phyloP scores from a whole-genome alignment of 1,284 basidiomycete genomes.

The Malassezia globosa region DNA sequence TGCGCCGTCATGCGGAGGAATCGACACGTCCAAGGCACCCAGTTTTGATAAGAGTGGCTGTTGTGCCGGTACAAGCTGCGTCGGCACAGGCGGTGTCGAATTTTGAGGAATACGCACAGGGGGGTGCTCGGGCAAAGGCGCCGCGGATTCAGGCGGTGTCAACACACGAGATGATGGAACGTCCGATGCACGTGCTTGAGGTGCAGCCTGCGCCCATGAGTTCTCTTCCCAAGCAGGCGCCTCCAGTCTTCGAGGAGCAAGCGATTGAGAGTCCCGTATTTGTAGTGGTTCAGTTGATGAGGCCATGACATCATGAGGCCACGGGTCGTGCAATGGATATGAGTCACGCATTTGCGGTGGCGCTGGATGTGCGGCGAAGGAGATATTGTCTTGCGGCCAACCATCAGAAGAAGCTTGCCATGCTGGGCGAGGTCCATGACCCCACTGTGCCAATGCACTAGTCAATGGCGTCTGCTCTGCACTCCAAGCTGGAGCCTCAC shows the following conservation, averaged over 20 bases:
- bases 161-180: no score
- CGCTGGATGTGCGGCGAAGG: no score
- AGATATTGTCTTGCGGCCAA: no score
- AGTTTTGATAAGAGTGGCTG: no score
- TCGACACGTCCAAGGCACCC: not conserved
- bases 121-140: no score
- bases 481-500: constrained; percentile 1
- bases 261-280: not conserved
- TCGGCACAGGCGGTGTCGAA: no score
- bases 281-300: not conserved
- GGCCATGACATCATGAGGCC: not conserved
- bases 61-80: no score
- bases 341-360: not conserved
- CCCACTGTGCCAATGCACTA: not conserved
- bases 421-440: not conserved
- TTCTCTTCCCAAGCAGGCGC: no score
- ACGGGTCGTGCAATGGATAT: not conserved
- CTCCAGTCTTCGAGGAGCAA: not conserved
- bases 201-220: no score
- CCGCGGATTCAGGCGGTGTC: no score
- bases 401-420: not conserved
- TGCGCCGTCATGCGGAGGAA: constrained; percentile 5
- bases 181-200: no score
- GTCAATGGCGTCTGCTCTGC: constrained; percentile 2
- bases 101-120: no score